These are phyloP conservation scores for Gnaphalium uliginosum DNA, from an alignment of 129 eudicot species.

Conservation along the genomic window DNA sequence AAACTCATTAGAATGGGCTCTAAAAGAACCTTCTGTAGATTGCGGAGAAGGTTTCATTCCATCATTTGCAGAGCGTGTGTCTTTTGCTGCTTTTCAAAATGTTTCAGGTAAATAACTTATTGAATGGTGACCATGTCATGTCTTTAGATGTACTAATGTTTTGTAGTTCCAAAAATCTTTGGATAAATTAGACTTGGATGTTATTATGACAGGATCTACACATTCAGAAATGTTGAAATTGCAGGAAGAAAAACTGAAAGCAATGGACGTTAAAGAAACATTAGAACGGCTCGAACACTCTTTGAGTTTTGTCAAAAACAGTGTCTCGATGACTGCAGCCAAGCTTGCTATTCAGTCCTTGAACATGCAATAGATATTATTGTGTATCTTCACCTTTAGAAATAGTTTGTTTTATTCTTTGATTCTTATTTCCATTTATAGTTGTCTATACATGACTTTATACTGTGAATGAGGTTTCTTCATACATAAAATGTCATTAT, in stretches of 20 bases:
- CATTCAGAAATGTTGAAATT: conserved; percentile 54
- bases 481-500: not conserved
- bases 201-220: conserved; percentile 53
- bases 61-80: conserved; percentile 61
- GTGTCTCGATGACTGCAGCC: conserved; percentile 59
- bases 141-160: not conserved
- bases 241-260: conserved; percentile 55
- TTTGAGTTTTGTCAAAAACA: conserved; percentile 45
- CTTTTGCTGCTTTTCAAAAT: conserved; percentile 74
- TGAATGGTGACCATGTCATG: not conserved
- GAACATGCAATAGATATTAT: conserved; percentile 33
- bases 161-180: not conserved
- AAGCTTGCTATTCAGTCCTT: conserved; percentile 79
- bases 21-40: conserved; percentile 49
- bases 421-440: not conserved
- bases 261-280: conserved; percentile 70
- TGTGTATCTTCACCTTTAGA: not conserved
- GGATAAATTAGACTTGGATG: not conserved
- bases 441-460: not conserved
- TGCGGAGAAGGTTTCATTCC: conserved; percentile 56
- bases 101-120: conserved; percentile 47
- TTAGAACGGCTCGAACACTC: conserved; percentile 51
- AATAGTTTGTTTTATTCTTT: not conserved
- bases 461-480: not conserved
- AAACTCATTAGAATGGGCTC: conserved; percentile 63